Evolutionary conservation across 1,284 basidiomycete species (phyloP).

Genomic region (Golubevia sp.): DNA sequence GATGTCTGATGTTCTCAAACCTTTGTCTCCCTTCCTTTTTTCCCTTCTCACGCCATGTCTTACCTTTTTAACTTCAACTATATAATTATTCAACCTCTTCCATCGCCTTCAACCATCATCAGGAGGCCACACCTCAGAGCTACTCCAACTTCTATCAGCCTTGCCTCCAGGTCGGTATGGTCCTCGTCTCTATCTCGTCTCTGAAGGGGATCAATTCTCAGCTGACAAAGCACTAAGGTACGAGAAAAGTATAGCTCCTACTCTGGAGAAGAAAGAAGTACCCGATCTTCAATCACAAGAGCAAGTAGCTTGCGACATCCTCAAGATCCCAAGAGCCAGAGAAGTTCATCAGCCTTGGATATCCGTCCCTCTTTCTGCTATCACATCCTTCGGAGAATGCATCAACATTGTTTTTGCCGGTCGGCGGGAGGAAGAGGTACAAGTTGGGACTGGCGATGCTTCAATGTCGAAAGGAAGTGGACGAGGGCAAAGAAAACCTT

Average conservation of each 20-base stretch:
- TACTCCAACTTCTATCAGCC: constrained; percentile 74
- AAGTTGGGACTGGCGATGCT: too few species aligned
- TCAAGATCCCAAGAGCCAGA: constrained; percentile 32
- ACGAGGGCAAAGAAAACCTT: constrained; percentile 53
- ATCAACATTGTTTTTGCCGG: too few species aligned
- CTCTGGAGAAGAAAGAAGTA: not conserved
- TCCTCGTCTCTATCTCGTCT: constrained; percentile 79
- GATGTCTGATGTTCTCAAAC: too few species aligned
- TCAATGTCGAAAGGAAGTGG: not conserved
- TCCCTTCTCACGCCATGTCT: too few species aligned
- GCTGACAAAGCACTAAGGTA: constrained; percentile 72
- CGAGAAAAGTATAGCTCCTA: constrained; percentile 66
- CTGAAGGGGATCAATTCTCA: constrained; percentile 80
- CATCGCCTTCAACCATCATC: too few species aligned
- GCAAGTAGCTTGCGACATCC: not conserved
- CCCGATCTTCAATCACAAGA: not conserved
- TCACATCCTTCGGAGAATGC: too few species aligned
- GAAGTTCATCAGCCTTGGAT: constrained; percentile 71
- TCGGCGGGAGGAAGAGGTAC: too few species aligned
- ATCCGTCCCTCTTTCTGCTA: too few species aligned
- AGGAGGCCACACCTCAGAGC: constrained; percentile 96
- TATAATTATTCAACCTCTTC: too few species aligned
- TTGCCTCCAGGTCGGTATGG: constrained; percentile 78
- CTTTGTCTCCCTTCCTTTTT: too few species aligned
- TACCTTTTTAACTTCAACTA: too few species aligned